Evolutionary conservation across 163 green algal genomes (phyloP).

Genomic region (Prototheca wickerhamii): DNA sequence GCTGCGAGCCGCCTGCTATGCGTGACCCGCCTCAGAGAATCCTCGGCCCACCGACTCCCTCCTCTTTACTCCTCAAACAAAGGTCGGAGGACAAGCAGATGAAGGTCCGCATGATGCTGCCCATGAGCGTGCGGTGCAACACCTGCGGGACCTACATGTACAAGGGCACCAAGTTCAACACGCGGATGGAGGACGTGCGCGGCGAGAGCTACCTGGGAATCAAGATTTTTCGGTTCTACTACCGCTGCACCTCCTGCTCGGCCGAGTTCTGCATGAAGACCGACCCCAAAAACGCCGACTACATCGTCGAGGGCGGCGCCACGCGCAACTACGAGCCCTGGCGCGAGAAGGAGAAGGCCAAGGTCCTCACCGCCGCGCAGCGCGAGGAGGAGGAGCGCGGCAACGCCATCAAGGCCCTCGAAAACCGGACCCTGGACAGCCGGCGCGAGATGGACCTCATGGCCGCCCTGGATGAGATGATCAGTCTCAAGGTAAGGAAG

Average conservation of each 20-base stretch:
- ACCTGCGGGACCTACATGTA: slow-evolving; percentile 97
- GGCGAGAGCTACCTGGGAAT: slow-evolving; percentile 90
- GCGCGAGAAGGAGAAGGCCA: slow-evolving; percentile 54
- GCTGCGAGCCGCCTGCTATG: no score
- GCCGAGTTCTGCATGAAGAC: slow-evolving; percentile 97
- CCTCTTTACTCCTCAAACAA: slow-evolving; percentile 5
- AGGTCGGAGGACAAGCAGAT: slow-evolving; percentile 78
- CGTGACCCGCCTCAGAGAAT: not conserved
- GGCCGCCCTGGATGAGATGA: slow-evolving; percentile 90
- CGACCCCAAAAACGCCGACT: slow-evolving; percentile 91
- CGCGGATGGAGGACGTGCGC: slow-evolving; percentile 84
- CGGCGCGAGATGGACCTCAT: slow-evolving; percentile 98
- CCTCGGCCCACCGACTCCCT: not conserved
- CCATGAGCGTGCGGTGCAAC: slow-evolving; percentile 92
- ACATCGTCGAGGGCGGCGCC: slow-evolving; percentile 80
- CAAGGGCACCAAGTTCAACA: slow-evolving; percentile 99
- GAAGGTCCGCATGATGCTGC: slow-evolving; percentile 98
- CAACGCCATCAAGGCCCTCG: slow-evolving; percentile 67
- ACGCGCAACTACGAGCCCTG: slow-evolving; percentile 90
- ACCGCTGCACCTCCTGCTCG: slow-evolving; percentile 81
- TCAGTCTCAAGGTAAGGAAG: slow-evolving; percentile 29
- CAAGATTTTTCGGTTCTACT: slow-evolving; percentile 74
- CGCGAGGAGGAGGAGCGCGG: slow-evolving; percentile 82
- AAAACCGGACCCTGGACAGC: slow-evolving; percentile 87
- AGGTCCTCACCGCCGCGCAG: slow-evolving; percentile 13